Base-by-base conservation (phyloP, 768 basidiomycete species). In the Obba rivulosa region DNA sequence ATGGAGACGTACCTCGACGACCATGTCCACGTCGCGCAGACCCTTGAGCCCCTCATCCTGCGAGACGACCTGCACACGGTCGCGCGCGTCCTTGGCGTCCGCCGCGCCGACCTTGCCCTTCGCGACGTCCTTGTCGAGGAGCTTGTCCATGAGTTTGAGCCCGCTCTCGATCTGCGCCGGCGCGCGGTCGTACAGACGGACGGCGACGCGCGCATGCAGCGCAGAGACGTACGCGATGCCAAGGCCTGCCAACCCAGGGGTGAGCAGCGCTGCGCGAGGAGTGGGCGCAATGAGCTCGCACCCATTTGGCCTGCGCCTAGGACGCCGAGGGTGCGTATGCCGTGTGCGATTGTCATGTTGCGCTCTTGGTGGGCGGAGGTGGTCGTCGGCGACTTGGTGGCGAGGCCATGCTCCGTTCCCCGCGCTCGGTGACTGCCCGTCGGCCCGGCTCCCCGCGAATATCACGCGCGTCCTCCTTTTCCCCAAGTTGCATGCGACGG, bases 141-240 rank as follows among this genome's bases (percentile, higher is more conserved):
- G 78, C 59, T 80, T 81, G 71, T 92, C 88, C 63, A 91, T 75
- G 48, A 92, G 73, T 0, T 74, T 68, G 25, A 91, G 72, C 0
- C 90, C 88, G 53, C 83, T 83, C 36, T 74, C 69, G 39, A 96
- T 74, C 62, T 95, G 92, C 20, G 78, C 73, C 1, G 76, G 57
- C 4, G 88, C 91, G 34, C 78, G 73, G 73, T 98, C 94, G 56
- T 90, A 78, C n/a, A 98, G 66, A 31, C 89, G 72, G 3, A 96
- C 90, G 3, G 89, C 83, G 4, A 94, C 83, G 60, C 83, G 83
- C 36, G 94, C 95, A 28, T 86, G 82, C 20, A 93, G 72, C 34
- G 90, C 86, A 17, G 92, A 76, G 36, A 95, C 92, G 45, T 87
- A 78, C 53, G 92, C 90, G 41, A 98, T 97, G 2, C 94, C 95